Base-by-base conservation (phyloP, 768 basidiomycete genomes). In the Phallus indusiatus region DNA sequence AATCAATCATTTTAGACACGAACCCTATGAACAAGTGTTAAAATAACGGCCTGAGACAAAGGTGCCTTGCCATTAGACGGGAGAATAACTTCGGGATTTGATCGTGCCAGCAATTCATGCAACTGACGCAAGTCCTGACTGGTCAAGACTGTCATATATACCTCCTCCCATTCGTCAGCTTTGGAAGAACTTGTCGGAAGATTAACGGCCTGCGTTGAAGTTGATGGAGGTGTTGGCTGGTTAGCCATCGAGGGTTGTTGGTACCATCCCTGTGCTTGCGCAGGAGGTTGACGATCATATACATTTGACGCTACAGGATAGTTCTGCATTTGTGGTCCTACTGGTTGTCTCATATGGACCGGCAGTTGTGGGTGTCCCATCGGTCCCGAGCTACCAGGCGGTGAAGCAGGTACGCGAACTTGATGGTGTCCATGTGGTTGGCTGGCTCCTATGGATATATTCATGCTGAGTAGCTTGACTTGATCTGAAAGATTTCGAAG, bases 1-100 rank as follows among this genome's bases (percentile, higher is more conserved):
- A 46, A 33, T 10, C 24, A 11, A 5, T 20, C 35, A 34, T n/a
- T 52, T 16, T 16, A 75, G 7, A 7, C 28, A 28, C 86, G 63
- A 74, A 90, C 89, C 58, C 90, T 78, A 67, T 90, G 88, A 64
- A 92, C 81, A 64, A 90, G 80, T 22, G 90, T 90, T 66, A 92
- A 74, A 63, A 91, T 78, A 52, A 92, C 90, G 22, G 90, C 89
- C 68, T 91, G 90, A 18, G 89, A 91, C 42, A 92, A 75, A 16
- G 88, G 83, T 36, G 80, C 75, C 28, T 78, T 74, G 22, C 84
- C 82, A 66, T 81, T 86, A 64, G 86, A 67, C 52, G 90, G 90
- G 83, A 92, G 86, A 63, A 91, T 79, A 46, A 87, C 67, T 57
- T 92, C 89, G 10, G 90, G 86, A 66, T 85, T 89, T 21, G 84